Conservation (phyloP, 306 rosid species). For the Citrullus mucosospermus region DNA sequence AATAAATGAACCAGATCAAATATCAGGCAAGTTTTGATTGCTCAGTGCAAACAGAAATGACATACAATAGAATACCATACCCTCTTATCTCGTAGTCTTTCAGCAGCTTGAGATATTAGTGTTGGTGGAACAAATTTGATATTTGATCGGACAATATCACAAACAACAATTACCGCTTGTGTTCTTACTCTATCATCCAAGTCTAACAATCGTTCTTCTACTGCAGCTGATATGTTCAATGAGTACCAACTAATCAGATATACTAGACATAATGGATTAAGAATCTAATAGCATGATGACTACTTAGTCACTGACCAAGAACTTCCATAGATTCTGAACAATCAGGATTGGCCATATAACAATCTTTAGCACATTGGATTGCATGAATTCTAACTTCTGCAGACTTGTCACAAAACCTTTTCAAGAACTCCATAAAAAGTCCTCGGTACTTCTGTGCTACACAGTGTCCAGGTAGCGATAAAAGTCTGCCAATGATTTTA, state of each 20-base stretch:
- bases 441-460: conserved; percentile 47
- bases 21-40: background rate
- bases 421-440: conserved; percentile 68
- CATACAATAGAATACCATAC: conserved; percentile 47
- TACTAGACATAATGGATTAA: conserved; percentile 5
- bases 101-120: conserved; percentile 47
- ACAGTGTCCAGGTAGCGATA: conserved; percentile 49
- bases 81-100: conserved; percentile 87
- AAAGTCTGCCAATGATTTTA: conserved; percentile 67
- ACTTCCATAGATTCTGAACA: conserved; percentile 49
- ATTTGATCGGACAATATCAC: conserved; percentile 71
- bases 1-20: background rate
- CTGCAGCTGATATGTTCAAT: conserved; percentile 48
- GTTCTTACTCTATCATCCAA: conserved; percentile 82
- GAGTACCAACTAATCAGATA: conserved; percentile 15
- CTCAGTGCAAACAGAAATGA: background rate
- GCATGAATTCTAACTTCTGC: conserved; percentile 78
- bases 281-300: conserved; percentile 9
- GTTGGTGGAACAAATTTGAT: conserved; percentile 38
- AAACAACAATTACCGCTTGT: conserved; percentile 64
- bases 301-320: conserved; percentile 48
- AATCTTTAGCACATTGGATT: conserved; percentile 58
- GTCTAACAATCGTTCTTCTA: conserved; percentile 63
- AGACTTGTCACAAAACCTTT: conserved; percentile 81
- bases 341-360: conserved; percentile 41